Evolutionary conservation across 768 basidiomycete species (phyloP), one percentile per base, ranked within the genome.

Genomic region (Tulasnella sp.): DNA sequence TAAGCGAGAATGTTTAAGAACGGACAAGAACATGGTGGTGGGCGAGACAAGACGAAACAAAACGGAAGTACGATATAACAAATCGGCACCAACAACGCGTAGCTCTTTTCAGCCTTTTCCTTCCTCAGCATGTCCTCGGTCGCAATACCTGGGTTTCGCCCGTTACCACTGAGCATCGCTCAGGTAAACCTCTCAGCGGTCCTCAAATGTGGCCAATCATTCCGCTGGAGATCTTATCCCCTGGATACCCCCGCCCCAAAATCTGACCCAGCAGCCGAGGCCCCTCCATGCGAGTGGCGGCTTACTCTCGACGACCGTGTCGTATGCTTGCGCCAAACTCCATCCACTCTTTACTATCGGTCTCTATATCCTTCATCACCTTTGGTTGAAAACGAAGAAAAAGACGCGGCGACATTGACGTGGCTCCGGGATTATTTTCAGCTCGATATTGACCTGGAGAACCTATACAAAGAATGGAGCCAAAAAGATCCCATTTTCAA

Each of bases 341-440:
- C 82, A 11, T 88, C 90, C 71, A 86, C 87, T 0, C 86, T 95
- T 40, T 91, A 89, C 83, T 96, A 95, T 82, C 90, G 91, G 73
- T 85, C 93, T 15, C 84, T 91, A 40, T 92, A 90, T 81, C 91
- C 93, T 2, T 82, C 84, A 73, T 83, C 29, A 13, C 51, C 32
- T 44, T 3, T n/a, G 26, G 32, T 85, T 67, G 83, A 86, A 37
- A 44, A 80, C 2, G 81, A 83, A 6, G 83, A 86, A 11, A 79
- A 82, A 29, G 84, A 86, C 9, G 80, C 81, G 11, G 81, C 84
- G 70, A 94, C 93, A 0, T 83, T 93, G 55, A 82, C 84, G 5
- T 95, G 93, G 92, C 83, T 99, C 40, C 86, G 86, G 39, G 91
- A 94, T 83, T 98, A 99, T 84, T 96, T 99, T 82, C 94, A 96